Base-by-base conservation (phyloP, 495 filamentous ascomycete genomes). In the Talaromyces wortmannii region DNA sequence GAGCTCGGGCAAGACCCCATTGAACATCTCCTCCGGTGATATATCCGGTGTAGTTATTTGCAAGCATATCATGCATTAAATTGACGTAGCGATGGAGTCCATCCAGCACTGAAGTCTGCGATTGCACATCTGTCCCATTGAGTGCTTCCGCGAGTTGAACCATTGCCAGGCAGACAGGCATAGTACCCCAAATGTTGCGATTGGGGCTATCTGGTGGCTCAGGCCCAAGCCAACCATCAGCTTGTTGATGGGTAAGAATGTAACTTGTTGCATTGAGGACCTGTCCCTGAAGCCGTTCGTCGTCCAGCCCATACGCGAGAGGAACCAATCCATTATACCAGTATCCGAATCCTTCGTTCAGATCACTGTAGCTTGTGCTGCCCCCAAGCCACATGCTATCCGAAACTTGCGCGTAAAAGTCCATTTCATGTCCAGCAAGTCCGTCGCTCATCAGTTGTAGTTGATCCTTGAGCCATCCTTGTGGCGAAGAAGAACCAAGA, bases 291-390 rank as follows among this genome's bases (percentile, higher is more conserved):
- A 86, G 64, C 12, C 78, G 59, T 1, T 64, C 54, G 59, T 86
- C 77, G 49, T 82, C 69, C 7, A 83, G 64, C 0, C 68, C 65
- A 59, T 79, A 86, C 7, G 84, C 81, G 7, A 86, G 72, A 8
- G 83, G 81, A 1, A 87, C 84, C 3, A 86, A 66, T 18, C 77
- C 77, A 59, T 86, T 86, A 55, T 83, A 77, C 84, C 83, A 87
- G 60, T 87, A 86, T 2, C 82, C 81, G 3, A 77, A 70, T 0
- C 74, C 76, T 65, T 87, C 83, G 53, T 83, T 72, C 3, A 86
- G 68, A 5, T 59, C 63, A 42, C 78, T 82, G 53, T 87, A 87
- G 60, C 85, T 81, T 6, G 67, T 57, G 30, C 64, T 64, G 2
- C 79, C 78, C 3, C 83, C 82, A 8, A 81, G 57, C 82, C 81